Conservation (phyloP, 139 green algal genomes). For the Coelastrella sp. region DNA sequence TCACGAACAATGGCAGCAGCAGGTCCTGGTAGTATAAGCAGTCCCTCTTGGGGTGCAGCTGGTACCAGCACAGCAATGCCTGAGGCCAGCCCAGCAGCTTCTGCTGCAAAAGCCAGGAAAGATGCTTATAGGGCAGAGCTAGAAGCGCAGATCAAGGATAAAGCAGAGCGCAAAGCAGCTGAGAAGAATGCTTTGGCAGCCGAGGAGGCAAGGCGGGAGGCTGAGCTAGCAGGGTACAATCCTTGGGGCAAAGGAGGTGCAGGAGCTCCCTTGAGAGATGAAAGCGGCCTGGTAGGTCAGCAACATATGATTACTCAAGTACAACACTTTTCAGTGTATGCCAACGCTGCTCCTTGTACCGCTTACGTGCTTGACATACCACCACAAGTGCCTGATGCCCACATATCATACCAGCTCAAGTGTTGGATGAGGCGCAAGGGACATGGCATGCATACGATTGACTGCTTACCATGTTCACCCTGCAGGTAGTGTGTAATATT, state of each 20-base stretch:
- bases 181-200: neutral
- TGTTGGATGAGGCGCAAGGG: no score
- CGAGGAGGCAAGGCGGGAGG: conserved; percentile 38
- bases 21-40: neutral
- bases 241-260: conserved; percentile 33
- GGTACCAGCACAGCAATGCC: neutral
- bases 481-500: neutral
- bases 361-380: no score
- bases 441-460: no score
- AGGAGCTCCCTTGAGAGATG: conserved; percentile 27
- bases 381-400: no score
- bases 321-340: no score
- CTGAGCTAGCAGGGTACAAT: conserved; percentile 13
- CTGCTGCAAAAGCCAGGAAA: conserved; percentile 14
- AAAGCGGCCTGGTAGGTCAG: conserved; percentile 2
- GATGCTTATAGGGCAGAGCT: conserved; percentile 40
- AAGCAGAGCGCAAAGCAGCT: conserved; percentile 24
- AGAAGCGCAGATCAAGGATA: conserved; percentile 46
- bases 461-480: no score
- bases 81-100: conserved; percentile 12
- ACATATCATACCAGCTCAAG: no score
- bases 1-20: no score
- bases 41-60: neutral
- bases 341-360: no score
- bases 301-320: no score